A percentile compares a stretch with the other conserved stretches of the same genome.
Conservation (phyloP, 2,329 filamentous ascomycete species). For the Sclerotinia borealis region DNA sequence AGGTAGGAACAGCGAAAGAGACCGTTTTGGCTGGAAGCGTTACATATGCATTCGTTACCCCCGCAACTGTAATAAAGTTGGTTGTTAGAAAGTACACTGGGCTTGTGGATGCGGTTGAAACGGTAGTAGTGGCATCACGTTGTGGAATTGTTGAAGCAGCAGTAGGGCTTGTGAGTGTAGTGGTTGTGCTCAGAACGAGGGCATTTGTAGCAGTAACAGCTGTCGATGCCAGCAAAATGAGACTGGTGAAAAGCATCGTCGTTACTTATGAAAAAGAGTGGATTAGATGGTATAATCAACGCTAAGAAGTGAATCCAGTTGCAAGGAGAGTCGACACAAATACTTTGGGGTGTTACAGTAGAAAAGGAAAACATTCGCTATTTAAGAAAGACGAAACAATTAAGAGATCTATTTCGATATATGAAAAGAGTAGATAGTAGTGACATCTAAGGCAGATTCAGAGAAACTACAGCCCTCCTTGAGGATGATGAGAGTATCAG, state of each 20-base stretch:
- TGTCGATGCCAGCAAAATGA: not conserved
- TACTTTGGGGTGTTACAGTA: not conserved
- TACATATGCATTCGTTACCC: conserved; percentile 12
- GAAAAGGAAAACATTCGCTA: not conserved
- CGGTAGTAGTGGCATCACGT: not conserved
- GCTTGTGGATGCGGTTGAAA: not conserved
- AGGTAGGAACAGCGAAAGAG: conserved; percentile 12
- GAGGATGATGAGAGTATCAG: not conserved
- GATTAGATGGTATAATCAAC: not conserved
- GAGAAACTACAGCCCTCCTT: not conserved
- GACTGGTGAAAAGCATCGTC: not conserved
- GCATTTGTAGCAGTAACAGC: not conserved
- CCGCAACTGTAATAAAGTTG: conserved; percentile 11
- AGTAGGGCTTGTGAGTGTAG: not conserved
- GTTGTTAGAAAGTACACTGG: conserved; percentile 13
- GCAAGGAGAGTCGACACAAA: not conserved
- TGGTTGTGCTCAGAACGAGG: not conserved
- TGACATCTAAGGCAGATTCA: not conserved
- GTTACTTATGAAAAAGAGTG: not conserved
- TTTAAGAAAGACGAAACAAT: not conserved
- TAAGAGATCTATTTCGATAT: not conserved
- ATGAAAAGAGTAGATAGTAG: not conserved
- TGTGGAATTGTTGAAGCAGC: not conserved
- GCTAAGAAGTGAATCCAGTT: not conserved
- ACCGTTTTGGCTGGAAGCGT: conserved; percentile 10